Base-by-base conservation (phyloP, 179 eudicot species). In the Silene noctiflora region DNA sequence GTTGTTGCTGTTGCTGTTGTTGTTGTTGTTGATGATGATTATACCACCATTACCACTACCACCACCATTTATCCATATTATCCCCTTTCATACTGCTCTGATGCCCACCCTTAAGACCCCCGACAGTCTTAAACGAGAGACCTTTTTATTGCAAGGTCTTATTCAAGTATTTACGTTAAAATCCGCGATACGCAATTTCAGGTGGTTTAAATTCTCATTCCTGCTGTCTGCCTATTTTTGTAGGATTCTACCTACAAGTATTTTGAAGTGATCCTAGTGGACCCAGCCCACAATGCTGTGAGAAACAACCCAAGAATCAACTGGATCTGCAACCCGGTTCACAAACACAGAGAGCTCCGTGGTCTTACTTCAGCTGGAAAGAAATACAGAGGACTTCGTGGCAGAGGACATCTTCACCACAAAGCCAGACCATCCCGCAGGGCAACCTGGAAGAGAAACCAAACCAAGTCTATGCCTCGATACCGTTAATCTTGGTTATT, bases 371-470 rank as follows among this genome's bases (percentile, higher is more conserved):
- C 89, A 6, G 91, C 93, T 42, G 93, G 96, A 4, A 89, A 91
- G 88, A 88, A 88, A 67, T 84, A 86, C 93, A 91, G 94, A 65
- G 93, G 96, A 71, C 91, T 89, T 17, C 85, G 90, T 12, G 93
- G 93, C 25, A 91, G 76, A 62, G 93, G 96, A 4, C 96, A 91
- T 67, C 67, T 78, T 73, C 79, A 91, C 86, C 96, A 89, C 88
- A 87, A 91, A 80, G 83, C 82, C 33, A 80, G 93, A 27, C 96
- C 96, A 0, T 89, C 93, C 10, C 83, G 91, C 80, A 85, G 94
- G 73, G 93, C 93, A 10, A 91, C 90, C 77, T 89, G 93, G 96
- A 89, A 91, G 86, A 89, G 91, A 81, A 88, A 91, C 91, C 86
- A 89, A 80, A 87, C 93, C n/a, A 84, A 88, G 20, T 89, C 93